Evolutionary conservation across 345 rosid genomes (phyloP).

Genomic region (Toxicodendron radicans): DNA sequence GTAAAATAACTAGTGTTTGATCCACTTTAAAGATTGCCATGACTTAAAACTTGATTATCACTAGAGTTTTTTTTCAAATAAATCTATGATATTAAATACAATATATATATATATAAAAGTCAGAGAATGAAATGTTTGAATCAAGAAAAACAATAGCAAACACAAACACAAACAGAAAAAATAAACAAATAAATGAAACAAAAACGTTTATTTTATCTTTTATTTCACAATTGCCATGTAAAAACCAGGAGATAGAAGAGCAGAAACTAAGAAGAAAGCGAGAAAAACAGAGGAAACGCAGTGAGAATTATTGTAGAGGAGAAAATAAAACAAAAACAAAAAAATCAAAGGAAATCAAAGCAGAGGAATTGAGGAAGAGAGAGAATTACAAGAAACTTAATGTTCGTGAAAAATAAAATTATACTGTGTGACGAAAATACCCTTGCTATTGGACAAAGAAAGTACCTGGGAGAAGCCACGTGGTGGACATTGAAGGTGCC

Average conservation of each 20-base stretch:
- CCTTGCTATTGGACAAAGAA: conserved; percentile 16
- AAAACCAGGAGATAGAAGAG: not conserved
- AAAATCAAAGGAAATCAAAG: not conserved
- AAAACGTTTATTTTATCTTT: not conserved
- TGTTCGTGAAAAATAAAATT: too few species aligned
- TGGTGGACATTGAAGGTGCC: conserved; percentile 53
- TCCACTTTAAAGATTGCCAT: conserved; percentile 37
- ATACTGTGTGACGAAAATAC: conserved; percentile 35
- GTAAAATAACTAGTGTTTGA: conserved; percentile 24
- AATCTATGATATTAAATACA: not conserved
- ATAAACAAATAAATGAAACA: conserved; percentile 13
- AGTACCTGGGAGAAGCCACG: conserved; percentile 49
- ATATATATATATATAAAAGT: not conserved
- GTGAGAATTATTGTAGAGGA: too few species aligned
- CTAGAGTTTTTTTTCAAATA: conserved; percentile 4
- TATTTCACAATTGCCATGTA: not conserved
- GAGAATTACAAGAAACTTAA: not conserved
- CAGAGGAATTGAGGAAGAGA: conserved; percentile 4
- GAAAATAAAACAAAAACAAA: conserved; percentile 3
- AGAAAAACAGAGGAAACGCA: conserved; percentile 15
- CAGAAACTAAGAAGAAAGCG: conserved; percentile 21
- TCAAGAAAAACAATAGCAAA: conserved; percentile 15
- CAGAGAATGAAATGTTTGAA: not conserved
- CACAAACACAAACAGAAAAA: not conserved
- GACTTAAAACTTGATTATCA: conserved; percentile 2